Conservation (phyloP, 192 early-diverging fungal species). For the Coemansia sp. region DNA sequence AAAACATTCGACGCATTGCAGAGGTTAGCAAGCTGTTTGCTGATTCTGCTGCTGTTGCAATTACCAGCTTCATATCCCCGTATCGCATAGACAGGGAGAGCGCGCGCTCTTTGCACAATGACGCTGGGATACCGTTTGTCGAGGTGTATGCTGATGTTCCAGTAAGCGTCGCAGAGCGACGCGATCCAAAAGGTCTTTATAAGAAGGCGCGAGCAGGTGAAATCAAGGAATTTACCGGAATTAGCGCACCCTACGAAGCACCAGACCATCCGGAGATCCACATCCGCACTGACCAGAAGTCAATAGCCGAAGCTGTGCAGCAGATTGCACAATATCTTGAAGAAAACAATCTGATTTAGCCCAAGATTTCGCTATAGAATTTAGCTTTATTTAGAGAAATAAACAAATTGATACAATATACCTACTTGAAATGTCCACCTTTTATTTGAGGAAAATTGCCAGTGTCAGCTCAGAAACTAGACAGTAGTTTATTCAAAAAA, state of each 20-base stretch:
- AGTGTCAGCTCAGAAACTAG: background rate
- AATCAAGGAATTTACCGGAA: constrained; percentile 96
- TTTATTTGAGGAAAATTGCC: background rate
- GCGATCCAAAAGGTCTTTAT: constrained; percentile 96
- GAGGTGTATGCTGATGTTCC: constrained; percentile 90
- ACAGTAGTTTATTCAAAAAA: background rate
- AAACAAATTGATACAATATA: too few relatives aligned
- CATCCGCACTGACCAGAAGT: constrained; percentile 72
- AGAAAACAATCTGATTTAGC: constrained; percentile 28
- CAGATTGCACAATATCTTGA: constrained; percentile 40
- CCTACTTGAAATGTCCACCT: background rate
- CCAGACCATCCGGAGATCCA: constrained; percentile 84
- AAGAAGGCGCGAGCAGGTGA: constrained; percentile 93
- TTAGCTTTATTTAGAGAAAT: background rate
- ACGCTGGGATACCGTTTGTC: constrained; percentile 79
- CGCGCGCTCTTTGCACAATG: constrained; percentile 77
- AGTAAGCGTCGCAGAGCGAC: constrained; percentile 80
- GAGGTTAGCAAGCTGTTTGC: constrained; percentile 90
- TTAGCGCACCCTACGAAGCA: constrained; percentile 89
- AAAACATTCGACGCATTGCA: constrained; percentile 94
- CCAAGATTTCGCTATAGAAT: background rate
- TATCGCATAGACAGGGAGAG: constrained; percentile 79
- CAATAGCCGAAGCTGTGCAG: constrained; percentile 58
- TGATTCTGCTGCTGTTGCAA: constrained; percentile 75
- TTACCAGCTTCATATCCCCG: constrained; percentile 92